Evolutionary conservation across 129 eudicot genomes (phyloP).

Genomic region (Flaveria brownii): DNA sequence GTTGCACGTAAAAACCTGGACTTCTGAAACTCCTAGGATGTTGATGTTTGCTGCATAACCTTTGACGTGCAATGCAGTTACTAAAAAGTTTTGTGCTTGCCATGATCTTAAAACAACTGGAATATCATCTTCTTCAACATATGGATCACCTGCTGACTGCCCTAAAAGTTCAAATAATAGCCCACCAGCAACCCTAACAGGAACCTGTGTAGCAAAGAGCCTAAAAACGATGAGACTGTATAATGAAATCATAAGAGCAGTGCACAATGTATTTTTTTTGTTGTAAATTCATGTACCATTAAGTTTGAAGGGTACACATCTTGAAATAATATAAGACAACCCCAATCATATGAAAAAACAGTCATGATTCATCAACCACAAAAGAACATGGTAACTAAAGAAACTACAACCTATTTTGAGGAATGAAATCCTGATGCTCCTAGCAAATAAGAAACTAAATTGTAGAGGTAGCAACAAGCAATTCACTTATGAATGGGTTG

Average conservation of each 20-base stretch:
- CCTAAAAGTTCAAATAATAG: constrained; percentile 66
- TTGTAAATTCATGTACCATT: neutral
- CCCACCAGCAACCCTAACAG: constrained; percentile 76
- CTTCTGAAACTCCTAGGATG: constrained; percentile 69
- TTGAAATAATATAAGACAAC: constrained; percentile 1
- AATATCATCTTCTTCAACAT: constrained; percentile 67
- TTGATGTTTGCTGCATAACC: constrained; percentile 59
- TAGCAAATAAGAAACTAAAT: constrained; percentile 8
- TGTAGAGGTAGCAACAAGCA: neutral
- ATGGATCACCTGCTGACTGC: constrained; percentile 78
- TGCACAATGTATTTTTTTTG: neutral
- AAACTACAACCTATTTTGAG: neutral
- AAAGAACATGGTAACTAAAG: neutral
- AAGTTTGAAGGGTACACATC: constrained; percentile 10
- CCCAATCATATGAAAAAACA: neutral
- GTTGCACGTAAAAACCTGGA: constrained; percentile 49
- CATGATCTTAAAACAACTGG: constrained; percentile 70
- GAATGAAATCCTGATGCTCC: neutral
- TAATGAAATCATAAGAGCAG: constrained; percentile 14
- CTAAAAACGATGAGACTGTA: constrained; percentile 17
- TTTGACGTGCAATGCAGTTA: constrained; percentile 67
- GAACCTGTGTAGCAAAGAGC: constrained; percentile 45
- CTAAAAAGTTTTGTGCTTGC: constrained; percentile 71
- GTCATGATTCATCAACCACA: neutral
- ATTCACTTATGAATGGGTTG: neutral